Conservation (phyloP, 331 rosid genomes). For the Prunus yedoensis region DNA sequence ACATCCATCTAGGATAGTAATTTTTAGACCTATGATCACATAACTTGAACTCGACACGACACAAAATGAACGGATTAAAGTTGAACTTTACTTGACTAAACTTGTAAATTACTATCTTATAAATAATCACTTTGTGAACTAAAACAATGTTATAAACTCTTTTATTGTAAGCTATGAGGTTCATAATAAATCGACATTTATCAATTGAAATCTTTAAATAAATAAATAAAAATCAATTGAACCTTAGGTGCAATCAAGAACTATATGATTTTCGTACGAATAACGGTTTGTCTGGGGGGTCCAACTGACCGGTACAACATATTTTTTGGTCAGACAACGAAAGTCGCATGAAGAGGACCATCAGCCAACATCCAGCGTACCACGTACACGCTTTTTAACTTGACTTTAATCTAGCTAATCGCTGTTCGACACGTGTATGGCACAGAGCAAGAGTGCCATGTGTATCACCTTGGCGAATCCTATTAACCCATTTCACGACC, state of each 20-base stretch:
- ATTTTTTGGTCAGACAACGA: background rate
- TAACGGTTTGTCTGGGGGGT: background rate
- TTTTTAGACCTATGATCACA: background rate
- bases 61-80: background rate
- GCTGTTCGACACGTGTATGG: constrained; percentile 1
- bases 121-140: too few species aligned
- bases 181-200: too few species aligned
- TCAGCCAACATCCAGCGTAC: background rate
- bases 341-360: constrained; percentile 10
- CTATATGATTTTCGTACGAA: background rate
- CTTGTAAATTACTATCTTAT: background rate
- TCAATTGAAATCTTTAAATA: background rate
- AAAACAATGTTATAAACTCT: too few species aligned
- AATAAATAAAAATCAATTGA: background rate
- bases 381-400: background rate
- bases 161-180: background rate
- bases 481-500: constrained; percentile 3
- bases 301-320: background rate
- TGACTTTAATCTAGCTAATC: background rate
- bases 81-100: background rate
- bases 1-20: background rate
- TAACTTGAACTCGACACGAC: background rate
- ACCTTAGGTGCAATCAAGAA: background rate
- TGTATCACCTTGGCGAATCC: constrained; percentile 1
- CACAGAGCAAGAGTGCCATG: background rate